phyloP scores from a whole-genome alignment of 495 filamentous ascomycete species.

The Podospora pseudocomata region DNA sequence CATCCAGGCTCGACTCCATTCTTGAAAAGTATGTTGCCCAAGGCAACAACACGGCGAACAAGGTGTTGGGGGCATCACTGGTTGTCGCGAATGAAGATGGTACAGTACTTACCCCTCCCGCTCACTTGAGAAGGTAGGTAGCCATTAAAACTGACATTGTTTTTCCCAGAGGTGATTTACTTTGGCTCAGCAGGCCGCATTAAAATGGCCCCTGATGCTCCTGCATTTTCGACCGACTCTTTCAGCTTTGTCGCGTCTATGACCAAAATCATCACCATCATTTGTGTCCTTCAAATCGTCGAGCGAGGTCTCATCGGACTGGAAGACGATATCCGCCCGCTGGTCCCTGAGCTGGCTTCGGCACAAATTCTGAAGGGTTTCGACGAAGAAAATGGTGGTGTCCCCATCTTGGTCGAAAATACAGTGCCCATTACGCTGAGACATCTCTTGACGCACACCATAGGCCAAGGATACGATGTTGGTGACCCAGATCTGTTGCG shows the following conservation, averaged over 20 bases:
- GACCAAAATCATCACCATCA: slow-evolving; percentile 37
- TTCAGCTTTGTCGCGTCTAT: slow-evolving; percentile 44
- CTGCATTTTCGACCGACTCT: slow-evolving; percentile 43
- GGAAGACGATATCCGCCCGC: slow-evolving; percentile 30
- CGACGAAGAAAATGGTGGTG: slow-evolving; percentile 4
- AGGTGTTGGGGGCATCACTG: slow-evolving; percentile 32
- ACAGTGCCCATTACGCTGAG: slow-evolving; percentile 26
- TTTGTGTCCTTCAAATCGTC: slow-evolving; percentile 36
- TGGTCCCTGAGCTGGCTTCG: slow-evolving; percentile 34
- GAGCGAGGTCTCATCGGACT: slow-evolving; percentile 34
- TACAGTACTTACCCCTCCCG: not conserved
- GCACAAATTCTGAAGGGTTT: slow-evolving; percentile 30
- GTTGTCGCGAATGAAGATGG: slow-evolving; percentile 30
- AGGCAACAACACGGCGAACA: slow-evolving; percentile 24
- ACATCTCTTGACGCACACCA: slow-evolving; percentile 34
- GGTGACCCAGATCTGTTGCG: slow-evolving; percentile 24
- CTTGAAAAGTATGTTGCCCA: slow-evolving; percentile 22
- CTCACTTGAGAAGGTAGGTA: not conserved
- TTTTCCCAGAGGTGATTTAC: slow-evolving; percentile 22
- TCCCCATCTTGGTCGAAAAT: slow-evolving; percentile 31
- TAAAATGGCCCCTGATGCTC: slow-evolving; percentile 10
- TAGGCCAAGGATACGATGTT: slow-evolving; percentile 29
- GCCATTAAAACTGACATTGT: slow-evolving; percentile 4
- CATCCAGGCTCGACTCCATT: slow-evolving; percentile 26
- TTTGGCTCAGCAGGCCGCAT: slow-evolving; percentile 26